Percentiles rank a stretch among this genome's conserved stretches.
phyloP scores from a whole-genome alignment of 805 yeast genomes.

The Saccharomyces paradoxus region DNA sequence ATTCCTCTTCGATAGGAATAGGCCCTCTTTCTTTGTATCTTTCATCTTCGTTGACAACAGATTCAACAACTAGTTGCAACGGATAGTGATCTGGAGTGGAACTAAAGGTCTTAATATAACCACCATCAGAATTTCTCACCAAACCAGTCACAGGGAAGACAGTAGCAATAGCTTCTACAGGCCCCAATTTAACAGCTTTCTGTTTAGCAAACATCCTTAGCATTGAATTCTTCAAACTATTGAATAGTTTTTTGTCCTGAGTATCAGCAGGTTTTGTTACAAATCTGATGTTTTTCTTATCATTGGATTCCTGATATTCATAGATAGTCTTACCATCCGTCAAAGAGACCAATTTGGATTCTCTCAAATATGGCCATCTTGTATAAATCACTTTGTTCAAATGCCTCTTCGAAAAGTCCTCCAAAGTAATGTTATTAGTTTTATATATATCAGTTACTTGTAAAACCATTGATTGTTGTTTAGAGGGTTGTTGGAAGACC shows the following conservation, averaged over 20 bases:
- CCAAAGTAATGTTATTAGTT: slow-evolving; percentile 42
- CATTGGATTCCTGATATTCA: slow-evolving; percentile 13
- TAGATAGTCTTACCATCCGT: slow-evolving; percentile 47
- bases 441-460: slow-evolving; percentile 47
- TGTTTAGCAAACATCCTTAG: slow-evolving; percentile 38
- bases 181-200: slow-evolving; percentile 55
- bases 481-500: slow-evolving; percentile 79
- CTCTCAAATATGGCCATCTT: slow-evolving; percentile 87
- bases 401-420: slow-evolving; percentile 57
- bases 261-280: slow-evolving; percentile 36
- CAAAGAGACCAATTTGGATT: slow-evolving; percentile 61
- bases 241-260: slow-evolving; percentile 42
- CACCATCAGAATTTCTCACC: slow-evolving; percentile 60
- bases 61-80: slow-evolving; percentile 70
- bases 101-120: slow-evolving; percentile 65
- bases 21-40: slow-evolving; percentile 70
- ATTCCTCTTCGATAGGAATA: slow-evolving; percentile 71
- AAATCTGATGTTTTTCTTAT: slow-evolving; percentile 27
- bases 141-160: slow-evolving; percentile 77
- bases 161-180: slow-evolving; percentile 50
- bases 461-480: slow-evolving; percentile 73
- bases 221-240: slow-evolving; percentile 34
- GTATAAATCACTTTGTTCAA: slow-evolving; percentile 59
- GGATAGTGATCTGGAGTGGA: slow-evolving; percentile 53
- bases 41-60: slow-evolving; percentile 62